These are phyloP conservation scores for Mariannaea sp. DNA, from an alignment of 2,329 filamentous ascomycete genomes.

Conservation along the genomic window DNA sequence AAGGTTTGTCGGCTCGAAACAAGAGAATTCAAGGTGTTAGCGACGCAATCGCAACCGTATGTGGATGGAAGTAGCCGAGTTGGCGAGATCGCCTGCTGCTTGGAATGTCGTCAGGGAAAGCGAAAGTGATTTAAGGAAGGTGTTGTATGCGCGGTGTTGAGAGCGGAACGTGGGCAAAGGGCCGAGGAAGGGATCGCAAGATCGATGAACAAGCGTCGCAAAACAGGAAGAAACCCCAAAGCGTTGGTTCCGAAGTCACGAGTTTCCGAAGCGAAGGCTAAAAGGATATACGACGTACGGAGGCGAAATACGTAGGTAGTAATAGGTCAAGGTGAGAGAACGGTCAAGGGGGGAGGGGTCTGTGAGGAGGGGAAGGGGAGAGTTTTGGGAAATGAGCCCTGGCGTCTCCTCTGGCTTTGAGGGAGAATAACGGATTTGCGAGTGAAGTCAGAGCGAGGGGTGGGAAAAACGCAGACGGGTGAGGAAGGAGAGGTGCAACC, in stretches of 20 bases:
- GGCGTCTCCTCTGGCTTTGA: conserved; percentile 7
- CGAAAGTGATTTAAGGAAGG: background rate
- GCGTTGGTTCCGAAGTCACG: background rate
- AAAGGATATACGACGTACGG: background rate
- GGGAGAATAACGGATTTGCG: conserved; percentile 1
- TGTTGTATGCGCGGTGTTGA: background rate
- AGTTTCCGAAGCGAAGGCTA: background rate
- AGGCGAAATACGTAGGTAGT: background rate
- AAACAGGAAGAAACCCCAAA: background rate
- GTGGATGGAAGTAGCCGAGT: conserved; percentile 12
- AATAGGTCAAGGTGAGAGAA: background rate
- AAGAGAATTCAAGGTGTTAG: conserved; percentile 5
- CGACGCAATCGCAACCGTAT: conserved; percentile 16
- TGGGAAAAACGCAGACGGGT: background rate
- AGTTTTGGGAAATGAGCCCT: conserved; percentile 27
- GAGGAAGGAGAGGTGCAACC: background rate
- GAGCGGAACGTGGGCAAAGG: background rate
- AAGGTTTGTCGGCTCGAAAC: conserved; percentile 6
- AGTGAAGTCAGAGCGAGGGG: conserved; percentile 22
- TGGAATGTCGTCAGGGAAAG: background rate
- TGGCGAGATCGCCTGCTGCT: background rate
- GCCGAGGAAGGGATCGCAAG: background rate
- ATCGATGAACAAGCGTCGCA: background rate
- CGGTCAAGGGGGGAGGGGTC: background rate
- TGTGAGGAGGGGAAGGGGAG: conserved; percentile 8